Percentiles rank a stretch among this genome's conserved stretches.
Evolutionary conservation across 331 rosid species (phyloP).

Genomic region (Phaseolus coccineus): DNA sequence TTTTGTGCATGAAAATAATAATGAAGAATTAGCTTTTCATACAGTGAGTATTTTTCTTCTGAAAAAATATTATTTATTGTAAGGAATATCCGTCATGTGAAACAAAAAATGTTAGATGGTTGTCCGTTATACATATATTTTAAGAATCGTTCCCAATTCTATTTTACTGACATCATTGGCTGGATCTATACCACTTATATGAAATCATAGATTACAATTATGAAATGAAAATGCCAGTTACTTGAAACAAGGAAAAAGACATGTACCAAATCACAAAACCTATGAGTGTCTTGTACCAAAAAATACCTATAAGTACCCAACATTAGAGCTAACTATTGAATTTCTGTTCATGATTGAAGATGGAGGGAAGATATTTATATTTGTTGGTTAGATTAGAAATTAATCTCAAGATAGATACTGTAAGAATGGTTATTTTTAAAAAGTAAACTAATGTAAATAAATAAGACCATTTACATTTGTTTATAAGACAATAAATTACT

Average conservation of each 20-base stretch:
- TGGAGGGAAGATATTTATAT: neutral
- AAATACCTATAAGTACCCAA: slow-evolving; percentile 22
- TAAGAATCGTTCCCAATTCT: neutral
- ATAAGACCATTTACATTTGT: too few relatives aligned
- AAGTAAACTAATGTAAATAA: too few relatives aligned
- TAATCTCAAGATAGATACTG: neutral
- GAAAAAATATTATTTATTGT: too few relatives aligned
- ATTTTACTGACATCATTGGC: neutral
- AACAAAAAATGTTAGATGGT: neutral
- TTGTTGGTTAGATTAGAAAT: neutral
- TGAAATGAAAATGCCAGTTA: neutral
- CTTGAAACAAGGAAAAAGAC: slow-evolving; percentile 24
- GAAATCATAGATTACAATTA: neutral
- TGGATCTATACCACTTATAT: neutral
- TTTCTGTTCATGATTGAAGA: neutral
- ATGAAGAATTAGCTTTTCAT: neutral
- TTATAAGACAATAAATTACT: too few relatives aligned
- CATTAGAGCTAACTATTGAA: slow-evolving; percentile 16
- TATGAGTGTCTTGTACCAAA: neutral
- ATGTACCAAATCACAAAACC: slow-evolving; percentile 18
- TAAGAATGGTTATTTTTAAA: neutral
- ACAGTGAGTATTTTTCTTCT: too few relatives aligned
- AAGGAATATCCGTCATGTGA: neutral
- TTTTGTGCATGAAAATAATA: neutral
- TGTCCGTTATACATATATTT: neutral